These are phyloP conservation scores for Ganoderma leucocontextum DNA, from an alignment of 1,284 basidiomycete genomes.

Conservation along the genomic window DNA sequence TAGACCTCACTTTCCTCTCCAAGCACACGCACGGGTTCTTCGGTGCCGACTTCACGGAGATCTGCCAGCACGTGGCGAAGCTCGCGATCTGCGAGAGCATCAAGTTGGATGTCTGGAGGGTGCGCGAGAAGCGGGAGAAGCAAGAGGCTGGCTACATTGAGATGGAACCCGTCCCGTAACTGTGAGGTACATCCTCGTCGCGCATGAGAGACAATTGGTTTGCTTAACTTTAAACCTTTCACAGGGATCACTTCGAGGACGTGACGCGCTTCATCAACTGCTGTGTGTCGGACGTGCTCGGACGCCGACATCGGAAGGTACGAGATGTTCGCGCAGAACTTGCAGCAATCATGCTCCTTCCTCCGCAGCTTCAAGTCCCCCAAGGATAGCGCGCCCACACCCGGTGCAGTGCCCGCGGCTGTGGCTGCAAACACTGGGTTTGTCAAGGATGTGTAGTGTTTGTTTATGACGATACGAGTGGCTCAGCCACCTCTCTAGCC, in stretches of 20 bases:
- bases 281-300: constrained; percentile 90
- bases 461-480: no score
- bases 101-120: constrained; percentile 87
- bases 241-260: constrained; percentile 94
- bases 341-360: constrained; percentile 88
- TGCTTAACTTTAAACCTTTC: constrained; percentile 20
- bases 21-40: constrained; percentile 98
- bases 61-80: no score
- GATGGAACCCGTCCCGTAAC: constrained; percentile 97
- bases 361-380: constrained; percentile 98
- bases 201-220: not conserved
- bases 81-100: no score
- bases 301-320: constrained; percentile 96
- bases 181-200: constrained; percentile 60
- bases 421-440: constrained; percentile 81
- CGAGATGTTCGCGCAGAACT: constrained; percentile 91
- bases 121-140: constrained; percentile 84
- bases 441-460: constrained; percentile 75
- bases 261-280: constrained; percentile 94
- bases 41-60: no score
- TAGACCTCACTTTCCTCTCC: constrained; percentile 89
- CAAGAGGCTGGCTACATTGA: constrained; percentile 78
- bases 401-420: constrained; percentile 41
- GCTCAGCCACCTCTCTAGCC: no score
- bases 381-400: constrained; percentile 61